phyloP scores from a whole-genome alignment of 106 monocot species.

The Cymbidium sinense region DNA sequence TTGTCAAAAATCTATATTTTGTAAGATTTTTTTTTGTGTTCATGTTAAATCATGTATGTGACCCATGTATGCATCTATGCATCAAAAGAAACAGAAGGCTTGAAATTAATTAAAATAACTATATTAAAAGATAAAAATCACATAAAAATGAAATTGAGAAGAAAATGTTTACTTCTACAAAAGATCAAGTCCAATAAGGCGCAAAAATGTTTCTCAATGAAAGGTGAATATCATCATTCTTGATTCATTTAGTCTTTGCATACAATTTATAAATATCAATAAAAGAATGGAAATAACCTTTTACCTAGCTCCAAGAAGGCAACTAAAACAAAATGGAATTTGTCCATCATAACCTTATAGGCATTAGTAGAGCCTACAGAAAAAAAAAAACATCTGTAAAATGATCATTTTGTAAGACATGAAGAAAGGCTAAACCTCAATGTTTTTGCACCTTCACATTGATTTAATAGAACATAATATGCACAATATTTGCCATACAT shows the following conservation, averaged over 20 bases:
- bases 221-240: background rate
- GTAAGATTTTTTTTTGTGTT: background rate
- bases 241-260: background rate
- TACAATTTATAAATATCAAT: background rate
- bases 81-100: background rate
- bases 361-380: conserved; percentile 78
- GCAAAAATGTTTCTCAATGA: background rate
- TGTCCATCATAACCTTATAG: conserved; percentile 93
- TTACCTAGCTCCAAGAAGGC: conserved; percentile 77
- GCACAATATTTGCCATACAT: no score
- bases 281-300: conserved; percentile 34
- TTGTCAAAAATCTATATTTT: background rate
- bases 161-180: background rate
- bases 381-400: background rate
- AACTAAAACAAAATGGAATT: conserved; percentile 73
- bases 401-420: background rate
- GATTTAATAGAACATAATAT: no score
- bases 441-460: background rate
- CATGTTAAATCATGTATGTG: background rate
- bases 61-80: background rate
- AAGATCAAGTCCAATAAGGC: background rate
- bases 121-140: background rate
- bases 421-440: background rate
- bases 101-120: background rate
- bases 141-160: background rate